Base-by-base conservation (phyloP, 192 early-diverging fungal genomes). In the Backusella luteola region DNA sequence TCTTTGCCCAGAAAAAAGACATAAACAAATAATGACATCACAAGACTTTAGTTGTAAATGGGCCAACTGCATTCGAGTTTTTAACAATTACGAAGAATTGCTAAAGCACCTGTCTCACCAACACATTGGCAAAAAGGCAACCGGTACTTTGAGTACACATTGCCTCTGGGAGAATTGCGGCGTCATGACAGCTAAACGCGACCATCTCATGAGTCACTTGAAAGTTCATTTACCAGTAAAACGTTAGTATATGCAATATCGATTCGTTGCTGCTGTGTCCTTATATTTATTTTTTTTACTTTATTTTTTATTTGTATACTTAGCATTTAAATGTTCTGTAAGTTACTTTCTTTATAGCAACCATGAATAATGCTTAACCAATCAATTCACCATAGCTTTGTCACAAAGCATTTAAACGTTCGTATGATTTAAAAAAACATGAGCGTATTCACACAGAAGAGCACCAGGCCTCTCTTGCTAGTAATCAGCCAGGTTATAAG, bases 401-500 rank as follows among this genome's bases (percentile, higher is more conserved):
- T 26, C 52, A 39, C 19, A 95, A 96, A 79, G 80, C 91, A 19
- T 98, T 97, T 84, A 98, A 98, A 84, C 90, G 95, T 19, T 94
- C 94, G 7, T 96, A 98, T 86, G 96, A 98, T 80, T 83, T 98
- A 79, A 95, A 94, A 83, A 98, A 98, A 80, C 96, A 98, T 82
- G 94, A 94, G 81, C 91, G 89, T 80, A 96, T 89, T 17, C 96
- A 97, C 79, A 79, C 86, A 36, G 83, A 91, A 73, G 67, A 79
- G 34, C 83, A 85, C 32, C 70, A 79, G 59, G 77, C 78, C 23
- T 70, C 78, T 21, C 67, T 79, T n/a, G 41, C 67, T 15, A 79
- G 78, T 26, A 79, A 79, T 14, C 78, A 79, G 38, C 78, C 78
- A 9, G 78, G 78, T 8, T 79, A 75, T 34, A 79, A 71, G 41